Percentiles rank a stretch among this genome's conserved stretches.
phyloP scores from a whole-genome alignment of 2,329 filamentous ascomycete species.

The Beauveria varroae region DNA sequence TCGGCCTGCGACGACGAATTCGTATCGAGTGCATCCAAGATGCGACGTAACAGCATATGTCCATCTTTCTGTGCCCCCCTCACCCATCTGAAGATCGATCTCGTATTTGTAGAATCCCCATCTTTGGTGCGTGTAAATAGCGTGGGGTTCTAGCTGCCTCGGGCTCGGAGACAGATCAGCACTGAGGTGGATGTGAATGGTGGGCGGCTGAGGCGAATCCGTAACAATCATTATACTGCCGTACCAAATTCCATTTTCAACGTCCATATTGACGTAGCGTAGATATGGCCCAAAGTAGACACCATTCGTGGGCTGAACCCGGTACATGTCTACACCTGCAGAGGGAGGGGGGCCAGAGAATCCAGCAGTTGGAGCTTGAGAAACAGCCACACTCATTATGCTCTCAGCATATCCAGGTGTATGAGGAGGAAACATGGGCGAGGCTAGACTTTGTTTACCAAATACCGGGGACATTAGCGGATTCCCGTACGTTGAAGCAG shows the following conservation, averaged over 20 bases:
- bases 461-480: slow-evolving; percentile 63
- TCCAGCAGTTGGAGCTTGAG: slow-evolving; percentile 69
- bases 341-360: slow-evolving; percentile 84
- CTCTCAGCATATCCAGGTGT: slow-evolving; percentile 80
- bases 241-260: slow-evolving; percentile 83
- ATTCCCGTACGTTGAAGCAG: slow-evolving; percentile 68
- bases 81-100: slow-evolving; percentile 81
- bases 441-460: slow-evolving; percentile 52
- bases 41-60: slow-evolving; percentile 98
- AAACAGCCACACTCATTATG: slow-evolving; percentile 71
- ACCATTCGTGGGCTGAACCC: slow-evolving; percentile 85
- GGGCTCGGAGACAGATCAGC: slow-evolving; percentile 88
- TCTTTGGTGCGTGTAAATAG: slow-evolving; percentile 81
- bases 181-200: slow-evolving; percentile 90
- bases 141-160: slow-evolving; percentile 71
- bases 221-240: slow-evolving; percentile 92
- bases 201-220: slow-evolving; percentile 84
- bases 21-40: slow-evolving; percentile 93
- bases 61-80: slow-evolving; percentile 75
- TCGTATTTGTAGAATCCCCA: slow-evolving; percentile 98
- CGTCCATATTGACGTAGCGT: slow-evolving; percentile 93
- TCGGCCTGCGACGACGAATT: slow-evolving; percentile 88
- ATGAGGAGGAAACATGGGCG: slow-evolving; percentile 75
- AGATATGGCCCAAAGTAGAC: slow-evolving; percentile 98
- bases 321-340: slow-evolving; percentile 89